phyloP scores from a whole-genome alignment of 306 rosid genomes.

The Sphenostylis stenocarpa region DNA sequence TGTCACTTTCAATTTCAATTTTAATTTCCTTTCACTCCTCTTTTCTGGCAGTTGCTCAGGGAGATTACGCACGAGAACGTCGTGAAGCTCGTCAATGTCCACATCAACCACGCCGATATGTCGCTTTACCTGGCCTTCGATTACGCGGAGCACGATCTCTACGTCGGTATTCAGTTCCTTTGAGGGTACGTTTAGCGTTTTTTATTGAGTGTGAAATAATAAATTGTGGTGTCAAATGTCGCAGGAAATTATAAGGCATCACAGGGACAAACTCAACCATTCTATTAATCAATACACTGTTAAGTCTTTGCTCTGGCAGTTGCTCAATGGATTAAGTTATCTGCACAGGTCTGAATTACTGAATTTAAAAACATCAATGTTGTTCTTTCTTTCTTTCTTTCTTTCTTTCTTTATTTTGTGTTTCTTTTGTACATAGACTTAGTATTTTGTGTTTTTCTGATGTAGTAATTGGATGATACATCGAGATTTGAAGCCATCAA shows the following conservation, averaged over 20 bases:
- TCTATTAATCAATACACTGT: constrained; percentile 65
- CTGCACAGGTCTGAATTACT: constrained; percentile 59
- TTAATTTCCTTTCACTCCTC: neutral
- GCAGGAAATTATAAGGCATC: constrained; percentile 87
- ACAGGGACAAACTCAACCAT: constrained; percentile 78
- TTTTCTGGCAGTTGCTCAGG: constrained; percentile 58
- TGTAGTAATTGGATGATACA: constrained; percentile 88
- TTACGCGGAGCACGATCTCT: constrained; percentile 88
- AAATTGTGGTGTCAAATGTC: neutral
- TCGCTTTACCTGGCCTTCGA: constrained; percentile 85
- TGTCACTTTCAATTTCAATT: too few species aligned
- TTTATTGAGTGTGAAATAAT: neutral
- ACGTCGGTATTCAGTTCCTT: constrained; percentile 47
- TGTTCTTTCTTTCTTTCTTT: neutral
- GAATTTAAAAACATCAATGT: neutral
- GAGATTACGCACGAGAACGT: constrained; percentile 84
- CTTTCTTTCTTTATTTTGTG: neutral
- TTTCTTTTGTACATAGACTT: neutral
- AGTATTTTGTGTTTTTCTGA: neutral
- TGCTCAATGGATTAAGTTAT: constrained; percentile 81
- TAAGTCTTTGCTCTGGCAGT: constrained; percentile 82
- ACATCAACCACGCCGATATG: constrained; percentile 84
- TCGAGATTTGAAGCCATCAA: constrained; percentile 87
- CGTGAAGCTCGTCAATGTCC: constrained; percentile 85
- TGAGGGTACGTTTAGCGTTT: neutral